Evolutionary conservation across 768 basidiomycete genomes (phyloP).

Genomic region (Macrolepiota albuminosa): DNA sequence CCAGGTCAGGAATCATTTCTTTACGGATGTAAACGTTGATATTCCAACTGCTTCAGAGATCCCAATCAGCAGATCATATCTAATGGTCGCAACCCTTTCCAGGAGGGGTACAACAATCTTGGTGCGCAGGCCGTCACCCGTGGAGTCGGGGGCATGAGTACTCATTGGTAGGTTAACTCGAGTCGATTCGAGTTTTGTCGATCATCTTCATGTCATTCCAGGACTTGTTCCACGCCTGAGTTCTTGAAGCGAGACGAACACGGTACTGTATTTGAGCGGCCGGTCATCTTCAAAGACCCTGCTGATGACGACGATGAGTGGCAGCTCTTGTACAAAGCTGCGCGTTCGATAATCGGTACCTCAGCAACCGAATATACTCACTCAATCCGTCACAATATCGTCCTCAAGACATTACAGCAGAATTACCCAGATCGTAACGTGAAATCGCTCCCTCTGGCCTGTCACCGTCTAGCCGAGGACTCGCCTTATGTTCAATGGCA

Average conservation of each 20-base stretch:
- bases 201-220: not conserved
- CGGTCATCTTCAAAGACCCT: not conserved
- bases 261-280: not conserved
- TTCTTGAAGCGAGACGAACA: not conserved
- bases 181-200: not conserved
- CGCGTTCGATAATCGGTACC: conserved; percentile 1
- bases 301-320: not conserved
- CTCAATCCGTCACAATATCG: not conserved
- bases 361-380: not conserved
- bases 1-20: not conserved
- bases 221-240: conserved; percentile 1
- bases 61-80: not conserved
- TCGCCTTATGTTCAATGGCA: conserved; percentile 2
- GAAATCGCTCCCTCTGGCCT: not conserved
- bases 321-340: not conserved
- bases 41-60: not conserved
- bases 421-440: not conserved
- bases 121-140: conserved; percentile 6
- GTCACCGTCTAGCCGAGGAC: not conserved
- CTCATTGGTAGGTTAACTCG: conserved; percentile 5
- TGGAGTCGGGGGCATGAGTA: conserved; percentile 10
- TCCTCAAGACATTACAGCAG: not conserved
- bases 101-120: conserved; percentile 7
- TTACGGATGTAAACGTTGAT: not conserved
- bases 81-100: conserved; percentile 2